Evolutionary conservation across 2,329 filamentous ascomycete genomes (phyloP).

Genomic region (Verticillium alfalfae): DNA sequence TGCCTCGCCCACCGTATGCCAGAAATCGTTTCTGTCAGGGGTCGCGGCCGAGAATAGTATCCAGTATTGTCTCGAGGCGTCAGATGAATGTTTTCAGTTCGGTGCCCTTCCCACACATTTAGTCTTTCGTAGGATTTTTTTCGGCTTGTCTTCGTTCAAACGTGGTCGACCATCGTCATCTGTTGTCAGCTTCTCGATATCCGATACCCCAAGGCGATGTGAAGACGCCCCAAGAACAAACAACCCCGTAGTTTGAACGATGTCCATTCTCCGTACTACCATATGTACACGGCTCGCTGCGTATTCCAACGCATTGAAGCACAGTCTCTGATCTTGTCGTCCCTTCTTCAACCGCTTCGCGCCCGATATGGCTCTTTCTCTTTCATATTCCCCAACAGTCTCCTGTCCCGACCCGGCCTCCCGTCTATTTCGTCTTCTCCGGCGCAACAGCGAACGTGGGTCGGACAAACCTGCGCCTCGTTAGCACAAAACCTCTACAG

Average conservation of each 20-base stretch:
- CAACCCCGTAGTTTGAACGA: neutral
- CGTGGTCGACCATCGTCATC: too few species aligned
- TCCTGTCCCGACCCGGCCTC: neutral
- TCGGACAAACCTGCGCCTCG: conserved; percentile 61
- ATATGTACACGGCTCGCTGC: neutral
- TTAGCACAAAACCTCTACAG: neutral
- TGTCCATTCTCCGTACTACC: neutral
- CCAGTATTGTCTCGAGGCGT: too few species aligned
- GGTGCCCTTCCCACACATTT: too few species aligned
- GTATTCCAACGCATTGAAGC: neutral
- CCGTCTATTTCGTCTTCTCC: conserved; percentile 29
- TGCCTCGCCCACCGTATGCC: too few species aligned
- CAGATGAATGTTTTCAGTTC: too few species aligned
- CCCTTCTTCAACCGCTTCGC: neutral
- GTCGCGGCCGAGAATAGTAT: too few species aligned
- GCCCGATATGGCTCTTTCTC: neutral
- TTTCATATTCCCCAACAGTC: neutral
- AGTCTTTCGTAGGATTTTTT: too few species aligned
- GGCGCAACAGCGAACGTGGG: conserved; percentile 75
- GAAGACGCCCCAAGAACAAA: too few species aligned
- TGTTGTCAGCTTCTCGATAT: too few species aligned
- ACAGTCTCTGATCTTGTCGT: neutral
- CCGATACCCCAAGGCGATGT: too few species aligned
- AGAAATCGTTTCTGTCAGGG: too few species aligned
- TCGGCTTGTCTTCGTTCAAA: too few species aligned